These are phyloP conservation scores for Globisporangium megalacanthum DNA, from an alignment of 352 stramenopile genomes.

Conservation along the genomic window DNA sequence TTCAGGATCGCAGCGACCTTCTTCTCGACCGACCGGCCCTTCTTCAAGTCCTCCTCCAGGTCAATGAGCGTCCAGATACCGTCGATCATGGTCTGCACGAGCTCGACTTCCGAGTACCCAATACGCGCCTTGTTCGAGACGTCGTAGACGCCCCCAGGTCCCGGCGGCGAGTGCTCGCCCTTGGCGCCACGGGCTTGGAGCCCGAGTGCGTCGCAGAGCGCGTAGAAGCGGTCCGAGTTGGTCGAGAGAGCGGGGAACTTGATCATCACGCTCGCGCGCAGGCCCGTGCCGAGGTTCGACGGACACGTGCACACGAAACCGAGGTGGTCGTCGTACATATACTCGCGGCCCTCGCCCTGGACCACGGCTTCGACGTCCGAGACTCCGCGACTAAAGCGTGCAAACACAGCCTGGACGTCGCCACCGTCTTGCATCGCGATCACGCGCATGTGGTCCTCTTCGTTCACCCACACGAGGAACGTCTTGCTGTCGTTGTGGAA, in stretches of 20 bases:
- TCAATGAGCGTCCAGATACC: slow-evolving; percentile 90
- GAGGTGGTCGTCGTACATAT: slow-evolving; percentile 90
- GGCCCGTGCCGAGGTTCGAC: slow-evolving; percentile 83
- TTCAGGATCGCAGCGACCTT: slow-evolving; percentile 45
- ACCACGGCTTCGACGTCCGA: slow-evolving; percentile 70
- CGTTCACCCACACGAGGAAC: slow-evolving; percentile 88
- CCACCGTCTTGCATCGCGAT: slow-evolving; percentile 89
- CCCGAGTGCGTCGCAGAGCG: slow-evolving; percentile 68
- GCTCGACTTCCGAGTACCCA: slow-evolving; percentile 91
- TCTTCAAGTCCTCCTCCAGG: slow-evolving; percentile 89
- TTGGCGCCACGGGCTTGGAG: slow-evolving; percentile 77
- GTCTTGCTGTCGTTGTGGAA: slow-evolving; percentile 91
- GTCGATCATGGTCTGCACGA: slow-evolving; percentile 96
- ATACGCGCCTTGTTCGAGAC: slow-evolving; percentile 94
- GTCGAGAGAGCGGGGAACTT: slow-evolving; percentile 75
- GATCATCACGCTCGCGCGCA: slow-evolving; percentile 84
- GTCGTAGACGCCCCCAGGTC: slow-evolving; percentile 88
- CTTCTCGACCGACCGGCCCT: slow-evolving; percentile 61
- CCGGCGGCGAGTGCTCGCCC: slow-evolving; percentile 76
- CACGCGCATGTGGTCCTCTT: slow-evolving; percentile 89
- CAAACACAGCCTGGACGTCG: slow-evolving; percentile 89
- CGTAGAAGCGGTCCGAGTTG: slow-evolving; percentile 63
- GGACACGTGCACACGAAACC: slow-evolving; percentile 85
- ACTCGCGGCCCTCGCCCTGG: slow-evolving; percentile 72
- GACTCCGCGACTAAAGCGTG: slow-evolving; percentile 78